Conservation (phyloP, 306 rosid genomes). For the Castanea crenata region DNA sequence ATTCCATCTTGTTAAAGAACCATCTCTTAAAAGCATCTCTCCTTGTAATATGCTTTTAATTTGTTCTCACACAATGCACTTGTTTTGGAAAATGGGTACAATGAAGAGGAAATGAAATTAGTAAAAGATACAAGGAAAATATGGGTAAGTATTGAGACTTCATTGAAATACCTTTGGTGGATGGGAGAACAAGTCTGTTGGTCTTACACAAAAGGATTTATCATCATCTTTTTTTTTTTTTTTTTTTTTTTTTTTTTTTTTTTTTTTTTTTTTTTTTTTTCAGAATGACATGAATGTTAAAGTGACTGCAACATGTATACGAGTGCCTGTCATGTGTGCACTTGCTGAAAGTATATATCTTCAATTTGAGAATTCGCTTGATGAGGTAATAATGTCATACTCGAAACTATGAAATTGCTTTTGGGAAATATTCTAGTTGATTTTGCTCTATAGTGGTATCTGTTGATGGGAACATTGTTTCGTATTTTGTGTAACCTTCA, state of each 20-base stretch:
- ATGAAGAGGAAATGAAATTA: conserved; percentile 98
- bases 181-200: not conserved
- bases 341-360: conserved; percentile 96
- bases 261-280: conserved; percentile 5
- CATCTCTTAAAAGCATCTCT: conserved; percentile 7
- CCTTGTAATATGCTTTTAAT: conserved; percentile 94
- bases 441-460: not conserved
- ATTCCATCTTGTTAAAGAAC: conserved; percentile 9
- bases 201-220: not conserved
- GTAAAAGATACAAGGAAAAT: conserved; percentile 90
- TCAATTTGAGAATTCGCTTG: conserved; percentile 84
- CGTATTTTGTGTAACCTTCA: not conserved
- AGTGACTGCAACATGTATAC: conserved; percentile 90
- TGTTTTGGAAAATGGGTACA: conserved; percentile 82
- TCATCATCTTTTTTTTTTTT: too few relatives aligned
- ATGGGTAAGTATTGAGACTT: conserved; percentile 56
- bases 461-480: not conserved
- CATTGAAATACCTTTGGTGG: not conserved
- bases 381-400: conserved; percentile 57
- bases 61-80: conserved; percentile 88
- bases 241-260: conserved; percentile 5
- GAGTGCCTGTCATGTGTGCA: conserved; percentile 98
- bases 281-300: conserved; percentile 79
- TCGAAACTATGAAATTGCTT: not conserved
- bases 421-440: not conserved